Percentiles rank a stretch among this genome's conserved stretches.
Conservation (phyloP, 73 alveolate genomes). For the Paramecium sexaurelia region DNA sequence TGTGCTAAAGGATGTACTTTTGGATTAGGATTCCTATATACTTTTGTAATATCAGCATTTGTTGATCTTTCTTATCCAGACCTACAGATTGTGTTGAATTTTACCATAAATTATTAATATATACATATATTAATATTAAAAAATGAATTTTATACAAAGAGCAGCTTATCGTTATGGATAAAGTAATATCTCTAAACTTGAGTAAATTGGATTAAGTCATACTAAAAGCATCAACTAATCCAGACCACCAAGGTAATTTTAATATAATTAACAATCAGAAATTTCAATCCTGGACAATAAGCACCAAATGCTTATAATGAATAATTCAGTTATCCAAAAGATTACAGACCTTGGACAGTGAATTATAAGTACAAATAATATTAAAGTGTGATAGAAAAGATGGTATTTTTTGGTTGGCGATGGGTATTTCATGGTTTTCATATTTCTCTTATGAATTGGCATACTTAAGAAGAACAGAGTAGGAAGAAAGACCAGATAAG, state of each 20-base stretch:
- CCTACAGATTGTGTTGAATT: conserved; percentile 66
- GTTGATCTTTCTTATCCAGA: conserved; percentile 56
- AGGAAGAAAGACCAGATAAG: neutral
- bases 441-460: conserved; percentile 14
- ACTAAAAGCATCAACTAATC: neutral
- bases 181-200: neutral
- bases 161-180: conserved; percentile 33
- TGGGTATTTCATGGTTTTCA: conserved; percentile 9
- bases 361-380: neutral
- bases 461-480: neutral
- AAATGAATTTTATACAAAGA: conserved; percentile 11
- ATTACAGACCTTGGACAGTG: conserved; percentile 20
- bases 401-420: neutral
- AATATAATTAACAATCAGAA: neutral
- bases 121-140: neutral
- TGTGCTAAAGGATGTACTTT: conserved; percentile 58
- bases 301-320: conserved; percentile 18
- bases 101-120: conserved; percentile 60
- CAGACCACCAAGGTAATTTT: neutral
- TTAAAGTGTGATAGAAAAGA: neutral
- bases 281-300: conserved; percentile 28
- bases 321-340: conserved; percentile 11
- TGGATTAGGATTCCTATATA: conserved; percentile 65
- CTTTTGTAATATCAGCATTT: conserved; percentile 58
- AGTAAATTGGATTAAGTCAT: conserved; percentile 11